Evolutionary conservation across 768 basidiomycete species (phyloP), one percentile per base, ranked within the genome.

Genomic region (Kwoniella heveanensis): DNA sequence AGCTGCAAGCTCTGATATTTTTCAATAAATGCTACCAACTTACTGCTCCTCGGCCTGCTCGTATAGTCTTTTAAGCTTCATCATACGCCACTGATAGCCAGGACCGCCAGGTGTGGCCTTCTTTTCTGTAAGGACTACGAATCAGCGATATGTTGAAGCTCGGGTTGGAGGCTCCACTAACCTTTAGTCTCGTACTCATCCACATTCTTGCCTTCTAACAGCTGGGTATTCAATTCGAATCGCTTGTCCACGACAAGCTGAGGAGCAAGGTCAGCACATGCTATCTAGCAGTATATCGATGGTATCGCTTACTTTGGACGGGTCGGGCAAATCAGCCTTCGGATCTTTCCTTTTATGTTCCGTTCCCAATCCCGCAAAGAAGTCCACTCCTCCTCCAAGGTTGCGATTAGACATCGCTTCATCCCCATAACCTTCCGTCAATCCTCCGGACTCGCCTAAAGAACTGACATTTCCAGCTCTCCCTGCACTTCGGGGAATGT

Each of bases 51-150:
- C 88, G 0, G 90, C 92, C 2, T 90, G 85, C 77, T 98, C 95
- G 74, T 91, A 94, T 0, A 92, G 88, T 17, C 90, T 85, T 44
- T 88, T 86, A 0, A 99, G 85, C 71, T 93, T 92, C 88, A 91
- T 92, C 96, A 98, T 98, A 17, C 96, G 88, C 95, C 96, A 99
- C 75, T 87, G 88, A 1, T 91, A 92, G 12, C 95, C 95, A 4
- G 93, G 90, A 1, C 92, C 92, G 1, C 95, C 95, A 0, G 92
- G 91, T 0, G 85, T 86, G 58, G 82, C 70, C 52, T 78, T 77
- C 77, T 22, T 85, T 74, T 77, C 85, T 86, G 5, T 84, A 80
- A 17, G 37, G 5, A 83, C 72, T 89, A 36, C 13, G 13, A 9
- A 44, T 44, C 39, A 88, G 32, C 13, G n/a, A n/a, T n/a, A n/a